Base-by-base conservation (phyloP, 495 filamentous ascomycete genomes). In the Penicillium arizonense region DNA sequence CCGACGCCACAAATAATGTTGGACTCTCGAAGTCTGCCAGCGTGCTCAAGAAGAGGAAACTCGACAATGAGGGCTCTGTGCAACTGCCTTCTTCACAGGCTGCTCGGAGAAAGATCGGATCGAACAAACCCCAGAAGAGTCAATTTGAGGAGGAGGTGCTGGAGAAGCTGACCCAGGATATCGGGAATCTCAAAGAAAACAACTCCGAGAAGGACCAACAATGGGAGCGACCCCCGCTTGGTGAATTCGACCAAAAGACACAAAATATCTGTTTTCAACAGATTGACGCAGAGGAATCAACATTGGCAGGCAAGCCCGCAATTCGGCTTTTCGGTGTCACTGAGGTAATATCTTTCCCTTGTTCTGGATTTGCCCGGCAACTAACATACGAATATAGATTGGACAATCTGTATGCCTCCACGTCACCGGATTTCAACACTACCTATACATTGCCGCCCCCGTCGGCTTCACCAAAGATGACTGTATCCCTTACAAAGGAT, bases 321-420 rank as follows among this genome's bases (percentile, higher is more conserved):
- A 79, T 97, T 52, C 90, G 90, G 70, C 80, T 99, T 12, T 99
- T 97, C 68, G 94, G 94, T 59, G 90, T 97, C n/a, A 97, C 93
- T n/a, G 89, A 94, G 79, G 87, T 87, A 74, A 55, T 18, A 3
- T 34, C 38, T 10, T 14, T 10, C 44, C 2, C 5, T 30, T 30
- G 5, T 30, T 30, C 7, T 30, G 28, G 28, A 6, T 30, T 7
- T 10, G 21, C 35, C 28, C 43, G 24, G 42, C 37, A 43, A 67
- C 34, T 32, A 49, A 57, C 20, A 47, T 35, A 36, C 40, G 37
- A 53, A 50, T 30, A 30, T 47, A 89, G 76, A 72, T 79, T 38
- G 94, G 94, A 54, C 89, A 99, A 72, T 97, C 94, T 2, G 93
- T 96, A 8, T 77, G 97, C 52, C 78, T 99, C 14, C 92, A 99